Base-by-base conservation (phyloP, 2,329 filamentous ascomycete genomes). In the Epichloe gansuensis region DNA sequence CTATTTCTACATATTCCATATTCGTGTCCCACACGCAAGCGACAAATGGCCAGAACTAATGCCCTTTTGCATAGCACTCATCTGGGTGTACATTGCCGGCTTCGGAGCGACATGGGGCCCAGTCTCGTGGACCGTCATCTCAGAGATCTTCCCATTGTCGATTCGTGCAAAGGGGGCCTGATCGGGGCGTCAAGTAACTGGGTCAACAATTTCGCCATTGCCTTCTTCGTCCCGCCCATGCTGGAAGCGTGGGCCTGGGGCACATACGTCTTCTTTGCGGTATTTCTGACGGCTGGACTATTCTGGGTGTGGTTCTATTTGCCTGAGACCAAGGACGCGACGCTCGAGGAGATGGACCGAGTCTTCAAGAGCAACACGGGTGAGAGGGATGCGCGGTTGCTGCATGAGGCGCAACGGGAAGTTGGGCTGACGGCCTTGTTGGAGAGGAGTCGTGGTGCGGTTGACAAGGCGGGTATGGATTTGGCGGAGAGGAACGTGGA, bases 261-360 rank as follows among this genome's bases (percentile, higher is more conserved):
- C 23, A 75, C 75, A 0, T 80, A 77, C 60, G 75, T 78, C 58
- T 79, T 81, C 67, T 81, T 81, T 57, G 75, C 74, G 34, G 69
- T 69, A 0, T 70, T 77, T 47, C 75, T 77, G 51, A 63, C 72
- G 12, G 61, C 66, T 9, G 71, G 75, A 2, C 68, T 72, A 28
- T 57, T 73, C 23, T 81, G 75, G 60, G 70, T 75, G 9, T 77
- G 67, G 58, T 74, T 76, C 60, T 69, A 70, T 51, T 65, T 80
- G 4, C 76, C 77, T 3, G 77, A 80, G 60, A 81, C 77, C 3
- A 78, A 77, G 58, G 72, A 72, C 52, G 67, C 73, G 43, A 75
- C 74, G 3, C 68, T 81, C 9, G 77, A 80, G 56, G 72, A 74
- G 49, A 75, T 78, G 67, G 77, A 80, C 58, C 69, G 68, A 2